A percentile compares a stretch with the other conserved stretches of the same genome.
Evolutionary conservation across 345 rosid genomes (phyloP).

Genomic region (Bruguiera parviflora): DNA sequence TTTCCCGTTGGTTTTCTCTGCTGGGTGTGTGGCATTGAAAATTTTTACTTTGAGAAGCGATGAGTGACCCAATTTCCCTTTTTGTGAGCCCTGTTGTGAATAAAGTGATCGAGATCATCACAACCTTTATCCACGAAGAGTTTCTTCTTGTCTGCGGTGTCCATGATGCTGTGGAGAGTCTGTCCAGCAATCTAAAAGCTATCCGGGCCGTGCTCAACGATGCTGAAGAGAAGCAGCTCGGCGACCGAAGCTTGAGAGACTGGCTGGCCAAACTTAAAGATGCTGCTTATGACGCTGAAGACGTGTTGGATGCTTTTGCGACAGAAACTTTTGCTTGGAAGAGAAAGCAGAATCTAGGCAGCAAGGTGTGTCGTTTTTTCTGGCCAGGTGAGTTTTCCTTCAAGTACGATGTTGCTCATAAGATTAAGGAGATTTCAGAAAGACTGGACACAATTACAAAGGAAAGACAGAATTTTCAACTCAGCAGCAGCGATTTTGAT

Average conservation of each 20-base stretch:
- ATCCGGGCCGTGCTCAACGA: not conserved
- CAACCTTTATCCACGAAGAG: not conserved
- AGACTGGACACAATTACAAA: slow-evolving; percentile 1
- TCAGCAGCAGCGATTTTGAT: not conserved
- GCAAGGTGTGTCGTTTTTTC: not conserved
- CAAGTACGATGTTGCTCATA: slow-evolving; percentile 3
- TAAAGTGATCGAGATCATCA: not conserved
- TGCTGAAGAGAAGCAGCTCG: slow-evolving; percentile 14
- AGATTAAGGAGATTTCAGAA: slow-evolving; percentile 11
- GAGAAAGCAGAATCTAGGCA: not conserved
- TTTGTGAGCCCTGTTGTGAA: slow-evolving; percentile 4
- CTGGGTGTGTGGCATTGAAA: too few species aligned
- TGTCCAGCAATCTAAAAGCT: slow-evolving; percentile 3
- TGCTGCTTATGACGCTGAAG: slow-evolving; percentile 4
- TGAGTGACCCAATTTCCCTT: not conserved
- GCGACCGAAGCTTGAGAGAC: not conserved
- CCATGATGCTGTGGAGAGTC: not conserved
- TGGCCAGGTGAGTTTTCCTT: not conserved
- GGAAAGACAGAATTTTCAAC: not conserved
- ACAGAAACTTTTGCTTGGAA: not conserved
- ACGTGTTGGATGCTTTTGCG: not conserved
- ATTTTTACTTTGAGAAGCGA: too few species aligned
- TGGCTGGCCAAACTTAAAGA: slow-evolving; percentile 10
- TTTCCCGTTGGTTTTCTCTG: too few species aligned
- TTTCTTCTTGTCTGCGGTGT: not conserved